A percentile compares a stretch with the other conserved stretches of the same genome.
Evolutionary conservation across 2,329 filamentous ascomycete genomes (phyloP).

Genomic region (Ophiostoma piceae): DNA sequence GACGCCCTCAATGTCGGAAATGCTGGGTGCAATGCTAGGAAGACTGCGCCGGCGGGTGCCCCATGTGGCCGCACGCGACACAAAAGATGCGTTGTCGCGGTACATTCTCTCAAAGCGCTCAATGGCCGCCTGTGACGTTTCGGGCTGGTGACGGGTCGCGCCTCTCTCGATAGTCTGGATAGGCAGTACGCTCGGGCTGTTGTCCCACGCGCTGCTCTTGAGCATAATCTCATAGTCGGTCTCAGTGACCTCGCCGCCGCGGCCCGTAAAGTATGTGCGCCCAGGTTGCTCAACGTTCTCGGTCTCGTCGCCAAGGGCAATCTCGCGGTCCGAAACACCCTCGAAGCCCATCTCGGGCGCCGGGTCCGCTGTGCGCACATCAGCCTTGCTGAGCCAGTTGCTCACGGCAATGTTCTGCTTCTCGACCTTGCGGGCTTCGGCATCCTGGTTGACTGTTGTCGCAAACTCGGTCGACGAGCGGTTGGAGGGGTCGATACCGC

Average conservation of each 20-base stretch:
- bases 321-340: constrained; percentile 38
- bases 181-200: constrained; percentile 43
- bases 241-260: constrained; percentile 40
- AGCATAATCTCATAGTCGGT: constrained; percentile 49
- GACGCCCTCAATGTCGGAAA: constrained; percentile 55
- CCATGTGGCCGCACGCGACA: constrained; percentile 63
- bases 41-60: constrained; percentile 63
- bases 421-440: constrained; percentile 38
- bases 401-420: constrained; percentile 48
- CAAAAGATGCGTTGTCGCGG: constrained; percentile 52
- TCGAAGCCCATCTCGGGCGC: constrained; percentile 31
- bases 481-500: constrained; percentile 44
- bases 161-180: constrained; percentile 44
- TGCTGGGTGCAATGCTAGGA: constrained; percentile 52
- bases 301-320: constrained; percentile 45
- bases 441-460: constrained; percentile 47
- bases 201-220: constrained; percentile 45
- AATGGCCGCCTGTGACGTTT: constrained; percentile 51
- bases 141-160: constrained; percentile 40
- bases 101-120: constrained; percentile 47
- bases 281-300: constrained; percentile 47
- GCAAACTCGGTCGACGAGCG: constrained; percentile 42
- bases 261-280: constrained; percentile 45
- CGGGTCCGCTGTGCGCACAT: constrained; percentile 13
- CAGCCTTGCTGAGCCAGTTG: constrained; percentile 44